Evolutionary conservation across 148 eudicot species (phyloP).

Genomic region (Camellia japonica): DNA sequence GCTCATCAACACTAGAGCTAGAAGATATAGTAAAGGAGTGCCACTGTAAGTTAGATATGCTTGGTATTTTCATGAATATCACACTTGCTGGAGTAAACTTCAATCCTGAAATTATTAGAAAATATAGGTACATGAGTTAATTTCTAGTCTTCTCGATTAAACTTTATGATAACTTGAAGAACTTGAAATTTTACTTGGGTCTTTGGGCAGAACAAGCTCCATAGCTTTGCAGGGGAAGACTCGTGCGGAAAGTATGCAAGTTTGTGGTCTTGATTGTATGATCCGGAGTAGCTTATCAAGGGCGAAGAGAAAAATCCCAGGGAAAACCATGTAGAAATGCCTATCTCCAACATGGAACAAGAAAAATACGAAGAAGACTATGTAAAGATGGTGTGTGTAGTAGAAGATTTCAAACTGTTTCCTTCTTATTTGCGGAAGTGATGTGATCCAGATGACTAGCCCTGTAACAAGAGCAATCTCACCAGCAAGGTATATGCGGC

Average conservation of each 20-base stretch:
- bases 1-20: constrained; percentile 51
- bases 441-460: constrained; percentile 68
- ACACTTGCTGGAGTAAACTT: constrained; percentile 71
- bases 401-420: constrained; percentile 65
- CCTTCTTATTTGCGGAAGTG: constrained; percentile 80
- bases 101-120: constrained; percentile 44
- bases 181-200: constrained; percentile 48
- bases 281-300: constrained; percentile 66
- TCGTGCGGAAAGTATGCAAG: constrained; percentile 61
- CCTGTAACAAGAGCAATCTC: constrained; percentile 61
- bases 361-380: constrained; percentile 61
- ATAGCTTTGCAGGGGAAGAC: constrained; percentile 68
- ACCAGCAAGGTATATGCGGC: constrained; percentile 79
- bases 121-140: not conserved
- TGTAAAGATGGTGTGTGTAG: constrained; percentile 76
- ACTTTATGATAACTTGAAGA: not conserved
- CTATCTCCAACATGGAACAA: constrained; percentile 83
- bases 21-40: constrained; percentile 81
- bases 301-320: constrained; percentile 72
- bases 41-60: constrained; percentile 78
- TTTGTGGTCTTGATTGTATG: constrained; percentile 57
- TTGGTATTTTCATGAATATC: constrained; percentile 72
- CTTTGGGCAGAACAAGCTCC: constrained; percentile 71
- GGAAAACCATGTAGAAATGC: constrained; percentile 70
- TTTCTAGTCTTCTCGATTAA: not conserved